phyloP scores from a whole-genome alignment of 2,329 filamentous ascomycete genomes.

The Trichoderma simmonsii region DNA sequence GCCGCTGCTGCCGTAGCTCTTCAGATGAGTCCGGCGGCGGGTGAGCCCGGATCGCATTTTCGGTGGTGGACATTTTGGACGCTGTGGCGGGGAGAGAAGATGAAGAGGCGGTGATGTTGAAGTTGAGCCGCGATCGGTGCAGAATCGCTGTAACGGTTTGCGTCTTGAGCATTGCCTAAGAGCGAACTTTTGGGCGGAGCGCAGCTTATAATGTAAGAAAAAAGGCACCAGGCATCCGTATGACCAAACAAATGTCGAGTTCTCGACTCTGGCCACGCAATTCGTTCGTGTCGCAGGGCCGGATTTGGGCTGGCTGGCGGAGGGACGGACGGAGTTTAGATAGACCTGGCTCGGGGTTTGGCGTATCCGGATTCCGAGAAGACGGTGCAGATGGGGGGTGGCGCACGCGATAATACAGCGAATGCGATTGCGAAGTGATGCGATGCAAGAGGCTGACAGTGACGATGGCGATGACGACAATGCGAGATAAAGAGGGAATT shows the following conservation, averaged over 20 bases:
- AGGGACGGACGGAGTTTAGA: constrained; percentile 14
- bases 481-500: not conserved
- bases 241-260: not conserved
- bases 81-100: constrained; percentile 11
- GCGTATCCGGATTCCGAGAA: constrained; percentile 9
- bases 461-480: not conserved
- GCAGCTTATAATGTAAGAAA: not conserved
- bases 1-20: constrained; percentile 27
- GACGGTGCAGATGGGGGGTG: not conserved
- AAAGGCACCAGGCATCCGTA: constrained; percentile 12
- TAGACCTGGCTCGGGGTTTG: constrained; percentile 4
- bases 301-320: constrained; percentile 17
- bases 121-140: constrained; percentile 41
- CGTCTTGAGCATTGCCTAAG: constrained; percentile 45
- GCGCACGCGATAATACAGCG: not conserved
- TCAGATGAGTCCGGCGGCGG: constrained; percentile 20
- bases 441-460: not conserved
- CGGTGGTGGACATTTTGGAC: constrained; percentile 35
- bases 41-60: constrained; percentile 28
- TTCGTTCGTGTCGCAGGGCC: constrained; percentile 10
- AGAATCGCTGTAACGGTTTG: constrained; percentile 39
- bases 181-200: not conserved
- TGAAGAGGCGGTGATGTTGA: constrained; percentile 25
- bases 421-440: not conserved
- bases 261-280: constrained; percentile 1